Base-by-base conservation (phyloP, 352 stramenopile genomes). In the Achlya hypogyna region DNA sequence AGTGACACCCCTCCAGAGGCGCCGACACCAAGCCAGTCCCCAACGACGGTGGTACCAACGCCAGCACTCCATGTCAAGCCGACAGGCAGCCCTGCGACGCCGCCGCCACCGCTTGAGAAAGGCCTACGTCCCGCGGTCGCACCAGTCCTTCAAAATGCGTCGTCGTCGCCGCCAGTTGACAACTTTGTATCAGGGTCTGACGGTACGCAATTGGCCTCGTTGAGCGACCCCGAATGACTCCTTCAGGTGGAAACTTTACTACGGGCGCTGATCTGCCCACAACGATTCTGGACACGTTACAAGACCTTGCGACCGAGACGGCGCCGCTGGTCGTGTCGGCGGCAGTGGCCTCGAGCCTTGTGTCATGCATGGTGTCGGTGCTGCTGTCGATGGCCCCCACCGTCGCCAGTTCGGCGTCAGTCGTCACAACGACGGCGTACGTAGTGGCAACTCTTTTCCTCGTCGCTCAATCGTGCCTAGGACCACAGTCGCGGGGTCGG, bases 331-430 rank as follows among this genome's bases (percentile, higher is more conserved):
- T 45, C 6, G 38, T 45, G 47, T 16, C 10, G 22, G 47, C 47
- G 18, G 47, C n/a, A 8, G 25, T 53, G 10, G 4, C 47, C 8
- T 53, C 47, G n/a, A 18, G 8, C 10, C n/a, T 53, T 10, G 18
- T 53, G 4, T 18, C 77, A 20, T 78, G 65, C 31, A 72, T 73
- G 10, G 74, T 73, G 9, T 69, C 73, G 5, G 69, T 62, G 1
- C 71, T 82, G 22, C 73, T 69, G 0, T 62, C 68, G 8, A 66
- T 62, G 9, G 42, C 67, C 16, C 67, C 76, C 9, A 69, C 38
- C 16, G 42, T 42, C 9, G 42, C 56, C 8, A 53, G 56, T 1
- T 52, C 68, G 32, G 63, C 53, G 2, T 45, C 69, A 1, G 51
- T 74, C 8, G 18, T 32, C 42, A 9, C 28, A 4, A 16, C 42